Evolutionary conservation across 352 stramenopile genomes (phyloP).

Genomic region (Phytopythium delawarense): DNA sequence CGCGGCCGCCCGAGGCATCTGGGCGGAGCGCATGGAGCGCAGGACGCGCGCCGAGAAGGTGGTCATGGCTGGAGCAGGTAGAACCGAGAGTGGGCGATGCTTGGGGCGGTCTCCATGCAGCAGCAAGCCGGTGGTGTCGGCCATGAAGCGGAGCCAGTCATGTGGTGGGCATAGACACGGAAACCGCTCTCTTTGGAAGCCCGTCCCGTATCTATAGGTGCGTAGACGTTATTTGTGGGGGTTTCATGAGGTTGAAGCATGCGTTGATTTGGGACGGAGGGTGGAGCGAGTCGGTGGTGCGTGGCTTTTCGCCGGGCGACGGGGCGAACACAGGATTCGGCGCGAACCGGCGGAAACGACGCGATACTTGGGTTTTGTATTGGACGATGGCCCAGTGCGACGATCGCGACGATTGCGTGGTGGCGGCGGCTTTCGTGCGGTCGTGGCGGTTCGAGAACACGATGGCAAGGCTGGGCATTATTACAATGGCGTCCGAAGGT

Average conservation of each 20-base stretch:
- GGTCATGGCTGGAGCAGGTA: background rate
- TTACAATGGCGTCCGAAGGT: no score
- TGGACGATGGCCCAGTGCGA: no score
- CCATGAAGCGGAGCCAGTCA: background rate
- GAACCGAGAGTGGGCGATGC: background rate
- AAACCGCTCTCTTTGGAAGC: background rate
- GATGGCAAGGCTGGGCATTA: no score
- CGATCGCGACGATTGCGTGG: no score
- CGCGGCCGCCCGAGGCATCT: background rate
- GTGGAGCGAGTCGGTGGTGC: background rate
- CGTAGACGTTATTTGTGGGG: no score
- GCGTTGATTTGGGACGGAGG: background rate
- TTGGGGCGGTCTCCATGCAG: background rate
- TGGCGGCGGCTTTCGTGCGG: no score
- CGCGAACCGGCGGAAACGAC: no score
- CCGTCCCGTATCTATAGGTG: background rate
- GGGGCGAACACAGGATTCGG: no score
- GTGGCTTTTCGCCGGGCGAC: background rate
- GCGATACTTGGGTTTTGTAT: no score
- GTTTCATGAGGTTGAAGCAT: background rate
- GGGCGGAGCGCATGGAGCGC: background rate
- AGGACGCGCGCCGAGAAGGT: background rate
- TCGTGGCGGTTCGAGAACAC: no score
- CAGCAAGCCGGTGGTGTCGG: background rate
- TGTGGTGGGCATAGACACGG: background rate